phyloP scores from a whole-genome alignment of 2,329 filamentous ascomycete genomes.

The Fusarium dimerum region DNA sequence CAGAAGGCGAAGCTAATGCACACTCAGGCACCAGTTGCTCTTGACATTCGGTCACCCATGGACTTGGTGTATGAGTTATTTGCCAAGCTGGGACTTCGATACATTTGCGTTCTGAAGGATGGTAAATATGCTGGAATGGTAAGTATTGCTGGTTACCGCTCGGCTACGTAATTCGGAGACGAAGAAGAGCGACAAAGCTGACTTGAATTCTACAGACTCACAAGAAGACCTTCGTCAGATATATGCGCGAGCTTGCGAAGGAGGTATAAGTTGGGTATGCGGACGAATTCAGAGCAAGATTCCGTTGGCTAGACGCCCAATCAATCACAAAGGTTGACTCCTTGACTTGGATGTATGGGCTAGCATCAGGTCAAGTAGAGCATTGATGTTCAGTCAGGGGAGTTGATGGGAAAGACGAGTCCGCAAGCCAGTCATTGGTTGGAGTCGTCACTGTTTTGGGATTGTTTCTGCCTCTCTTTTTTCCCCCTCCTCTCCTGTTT shows the following conservation, averaged over 20 bases:
- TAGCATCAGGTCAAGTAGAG: too few species aligned
- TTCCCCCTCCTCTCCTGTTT: too few species aligned
- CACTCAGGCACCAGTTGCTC: conserved; percentile 71
- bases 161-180: not conserved
- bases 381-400: too few species aligned
- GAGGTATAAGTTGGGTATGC: conserved; percentile 23
- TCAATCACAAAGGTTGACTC: too few species aligned
- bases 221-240: conserved; percentile 96
- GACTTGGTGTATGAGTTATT: conserved; percentile 97
- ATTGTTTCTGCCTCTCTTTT: too few species aligned
- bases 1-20: too few species aligned
- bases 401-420: too few species aligned
- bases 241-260: conserved; percentile 81
- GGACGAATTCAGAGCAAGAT: not conserved
- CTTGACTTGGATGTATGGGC: too few species aligned
- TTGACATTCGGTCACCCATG: conserved; percentile 89
- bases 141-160: conserved; percentile 36
- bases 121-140: conserved; percentile 89
- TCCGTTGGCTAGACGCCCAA: too few species aligned
- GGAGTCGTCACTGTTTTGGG: too few species aligned
- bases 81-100: conserved; percentile 87
- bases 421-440: too few species aligned
- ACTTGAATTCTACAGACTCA: conserved; percentile 60
- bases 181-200: conserved; percentile 11
- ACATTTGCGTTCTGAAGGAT: conserved; percentile 84